A percentile compares a stretch with the other conserved stretches of the same genome.
Conservation (phyloP, 257 asterid genomes). For the Salvia splendens region DNA sequence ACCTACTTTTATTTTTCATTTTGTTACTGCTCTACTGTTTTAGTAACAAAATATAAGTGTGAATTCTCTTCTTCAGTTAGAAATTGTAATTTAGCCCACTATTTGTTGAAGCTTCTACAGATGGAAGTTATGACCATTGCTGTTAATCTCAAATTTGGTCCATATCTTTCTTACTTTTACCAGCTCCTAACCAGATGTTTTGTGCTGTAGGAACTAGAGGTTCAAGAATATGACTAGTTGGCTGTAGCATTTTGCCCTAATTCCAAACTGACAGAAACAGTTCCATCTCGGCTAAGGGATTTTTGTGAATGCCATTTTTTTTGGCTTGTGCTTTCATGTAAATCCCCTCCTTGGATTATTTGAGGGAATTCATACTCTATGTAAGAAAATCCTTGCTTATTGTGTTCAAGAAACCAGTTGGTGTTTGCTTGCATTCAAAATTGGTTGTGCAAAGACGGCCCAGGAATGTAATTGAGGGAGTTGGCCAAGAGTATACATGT, state of each 20-base stretch:
- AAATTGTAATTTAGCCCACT: background rate
- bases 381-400: background rate
- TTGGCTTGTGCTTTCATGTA: conserved; percentile 6
- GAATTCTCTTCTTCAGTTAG: background rate
- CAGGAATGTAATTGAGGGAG: no score
- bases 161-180: background rate
- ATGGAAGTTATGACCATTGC: background rate
- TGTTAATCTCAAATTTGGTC: conserved; percentile 4
- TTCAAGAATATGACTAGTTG: conserved; percentile 27
- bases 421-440: background rate
- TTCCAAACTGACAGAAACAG: background rate
- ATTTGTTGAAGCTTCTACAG: background rate
- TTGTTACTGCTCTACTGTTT: background rate
- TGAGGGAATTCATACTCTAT: background rate
- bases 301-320: conserved; percentile 7
- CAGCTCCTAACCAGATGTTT: conserved; percentile 24
- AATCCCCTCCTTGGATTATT: conserved; percentile 7
- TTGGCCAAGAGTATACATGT: no score
- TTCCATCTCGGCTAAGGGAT: background rate
- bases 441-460: background rate
- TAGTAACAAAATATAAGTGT: background rate
- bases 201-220: conserved; percentile 36
- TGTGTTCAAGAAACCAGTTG: background rate
- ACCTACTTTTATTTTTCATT: background rate
- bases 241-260: conserved; percentile 15